Evolutionary conservation across 352 stramenopile genomes (phyloP).

Genomic region (Phytophthora foliorum): DNA sequence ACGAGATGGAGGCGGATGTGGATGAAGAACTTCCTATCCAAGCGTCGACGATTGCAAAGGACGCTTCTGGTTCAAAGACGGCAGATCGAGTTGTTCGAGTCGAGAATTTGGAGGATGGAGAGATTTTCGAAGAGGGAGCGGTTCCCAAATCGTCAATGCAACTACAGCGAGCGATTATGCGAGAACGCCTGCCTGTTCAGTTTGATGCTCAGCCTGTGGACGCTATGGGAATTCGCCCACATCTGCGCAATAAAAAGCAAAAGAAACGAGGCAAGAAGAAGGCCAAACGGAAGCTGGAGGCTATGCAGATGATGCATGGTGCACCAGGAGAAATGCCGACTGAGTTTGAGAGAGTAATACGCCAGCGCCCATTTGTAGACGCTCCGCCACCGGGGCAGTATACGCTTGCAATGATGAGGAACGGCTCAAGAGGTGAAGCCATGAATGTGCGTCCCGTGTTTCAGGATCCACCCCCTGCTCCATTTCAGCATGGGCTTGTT

Average conservation of each 20-base stretch:
- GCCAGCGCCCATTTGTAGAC: slow-evolving; percentile 38
- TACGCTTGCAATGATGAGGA: slow-evolving; percentile 40
- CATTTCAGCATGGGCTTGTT: slow-evolving; percentile 21
- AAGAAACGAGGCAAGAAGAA: slow-evolving; percentile 88
- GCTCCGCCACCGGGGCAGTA: slow-evolving; percentile 23
- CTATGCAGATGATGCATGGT: slow-evolving; percentile 46
- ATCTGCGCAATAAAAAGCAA: slow-evolving; percentile 57
- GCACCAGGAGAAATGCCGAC: slow-evolving; percentile 7
- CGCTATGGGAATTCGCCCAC: slow-evolving; percentile 16
- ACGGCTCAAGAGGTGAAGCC: slow-evolving; percentile 17
- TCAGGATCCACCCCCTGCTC: slow-evolving; percentile 22
- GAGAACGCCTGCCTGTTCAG: slow-evolving; percentile 34
- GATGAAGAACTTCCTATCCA: slow-evolving; percentile 51
- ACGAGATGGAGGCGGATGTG: slow-evolving; percentile 48
- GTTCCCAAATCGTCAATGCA: slow-evolving; percentile 42
- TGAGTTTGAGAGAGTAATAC: slow-evolving; percentile 49
- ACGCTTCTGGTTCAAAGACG: neutral
- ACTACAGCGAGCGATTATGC: slow-evolving; percentile 53
- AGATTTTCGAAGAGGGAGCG: slow-evolving; percentile 77
- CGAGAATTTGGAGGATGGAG: slow-evolving; percentile 71
- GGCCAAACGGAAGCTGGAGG: slow-evolving; percentile 73
- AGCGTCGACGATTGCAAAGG: neutral
- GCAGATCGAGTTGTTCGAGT: slow-evolving; percentile 20
- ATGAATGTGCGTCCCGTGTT: slow-evolving; percentile 33
- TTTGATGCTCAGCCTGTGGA: slow-evolving; percentile 16